Evolutionary conservation across 2,329 filamentous ascomycete species (phyloP).

Genomic region (Penicillium glabrum): DNA sequence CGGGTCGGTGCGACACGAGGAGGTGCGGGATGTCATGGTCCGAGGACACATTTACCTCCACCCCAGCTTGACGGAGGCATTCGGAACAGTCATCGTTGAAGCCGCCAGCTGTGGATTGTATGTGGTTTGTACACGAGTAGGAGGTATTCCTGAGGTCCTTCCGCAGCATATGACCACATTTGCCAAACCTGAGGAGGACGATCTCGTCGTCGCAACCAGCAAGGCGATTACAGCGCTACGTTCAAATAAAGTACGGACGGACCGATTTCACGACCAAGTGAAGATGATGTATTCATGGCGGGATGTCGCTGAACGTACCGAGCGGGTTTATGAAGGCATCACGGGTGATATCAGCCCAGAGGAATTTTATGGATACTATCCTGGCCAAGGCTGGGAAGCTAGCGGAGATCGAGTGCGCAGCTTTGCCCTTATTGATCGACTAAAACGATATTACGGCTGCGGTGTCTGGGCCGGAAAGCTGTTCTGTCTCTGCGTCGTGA

Average conservation of each 20-base stretch:
- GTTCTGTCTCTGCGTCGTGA: constrained; percentile 89
- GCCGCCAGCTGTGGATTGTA: constrained; percentile 94
- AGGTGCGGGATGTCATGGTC: constrained; percentile 97
- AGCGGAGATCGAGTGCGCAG: constrained; percentile 73
- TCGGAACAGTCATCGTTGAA: constrained; percentile 96
- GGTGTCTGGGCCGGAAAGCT: constrained; percentile 98
- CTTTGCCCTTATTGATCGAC: constrained; percentile 87
- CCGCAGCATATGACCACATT: constrained; percentile 97
- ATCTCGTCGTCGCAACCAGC: constrained; percentile 84
- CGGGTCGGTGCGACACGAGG: constrained; percentile 88
- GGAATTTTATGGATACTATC: constrained; percentile 83
- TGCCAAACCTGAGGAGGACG: constrained; percentile 93
- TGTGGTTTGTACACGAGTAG: constrained; percentile 93
- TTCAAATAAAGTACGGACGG: constrained; percentile 82
- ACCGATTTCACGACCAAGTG: constrained; percentile 94
- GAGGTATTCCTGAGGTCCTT: constrained; percentile 93
- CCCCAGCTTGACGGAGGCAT: constrained; percentile 91
- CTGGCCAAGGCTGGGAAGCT: constrained; percentile 67
- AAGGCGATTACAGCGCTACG: constrained; percentile 84
- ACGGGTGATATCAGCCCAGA: constrained; percentile 80
- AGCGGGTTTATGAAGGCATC: constrained; percentile 93
- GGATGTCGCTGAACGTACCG: constrained; percentile 89
- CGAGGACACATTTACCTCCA: constrained; percentile 95
- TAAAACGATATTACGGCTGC: constrained; percentile 97
- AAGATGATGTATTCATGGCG: constrained; percentile 99